Evolutionary conservation across 2,329 filamentous ascomycete genomes (phyloP).

Genomic region (Pseudofabraea citricarpa): DNA sequence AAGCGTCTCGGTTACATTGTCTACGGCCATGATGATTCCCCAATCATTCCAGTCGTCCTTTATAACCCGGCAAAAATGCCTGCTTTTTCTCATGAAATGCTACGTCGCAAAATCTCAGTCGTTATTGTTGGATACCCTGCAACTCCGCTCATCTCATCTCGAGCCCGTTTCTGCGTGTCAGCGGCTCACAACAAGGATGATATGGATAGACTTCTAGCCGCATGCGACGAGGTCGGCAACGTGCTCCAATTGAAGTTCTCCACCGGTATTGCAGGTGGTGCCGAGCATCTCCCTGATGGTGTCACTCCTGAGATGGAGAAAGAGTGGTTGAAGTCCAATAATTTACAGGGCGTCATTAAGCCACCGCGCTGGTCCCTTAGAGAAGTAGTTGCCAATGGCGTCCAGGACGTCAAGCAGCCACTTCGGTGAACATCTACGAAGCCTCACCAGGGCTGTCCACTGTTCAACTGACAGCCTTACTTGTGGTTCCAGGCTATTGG

Average conservation of each 20-base stretch:
- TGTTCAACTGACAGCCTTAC: neutral
- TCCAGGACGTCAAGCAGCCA: constrained; percentile 62
- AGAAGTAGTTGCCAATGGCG: constrained; percentile 66
- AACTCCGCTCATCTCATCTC: constrained; percentile 89
- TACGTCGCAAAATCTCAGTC: constrained; percentile 94
- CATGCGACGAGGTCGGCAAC: constrained; percentile 90
- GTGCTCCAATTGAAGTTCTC: constrained; percentile 94
- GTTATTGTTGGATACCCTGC: constrained; percentile 97
- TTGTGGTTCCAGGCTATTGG: constrained; percentile 1
- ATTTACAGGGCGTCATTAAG: constrained; percentile 41
- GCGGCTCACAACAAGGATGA: constrained; percentile 98
- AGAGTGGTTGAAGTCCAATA: constrained; percentile 57
- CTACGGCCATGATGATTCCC: constrained; percentile 95
- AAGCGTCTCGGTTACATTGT: constrained; percentile 97
- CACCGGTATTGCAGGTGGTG: constrained; percentile 88
- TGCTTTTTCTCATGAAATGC: constrained; percentile 97
- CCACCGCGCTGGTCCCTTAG: constrained; percentile 66
- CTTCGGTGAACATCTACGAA: constrained; percentile 40
- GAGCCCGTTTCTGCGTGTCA: constrained; percentile 92
- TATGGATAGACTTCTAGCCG: constrained; percentile 79
- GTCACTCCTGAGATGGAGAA: constrained; percentile 68
- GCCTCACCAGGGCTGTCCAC: constrained; percentile 6
- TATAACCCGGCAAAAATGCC: constrained; percentile 99
- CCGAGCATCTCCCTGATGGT: constrained; percentile 68
- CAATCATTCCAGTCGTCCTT: constrained; percentile 88